These are phyloP conservation scores for Starmerella bacillaris DNA, from an alignment of 805 yeast species.

Conservation along the genomic window DNA sequence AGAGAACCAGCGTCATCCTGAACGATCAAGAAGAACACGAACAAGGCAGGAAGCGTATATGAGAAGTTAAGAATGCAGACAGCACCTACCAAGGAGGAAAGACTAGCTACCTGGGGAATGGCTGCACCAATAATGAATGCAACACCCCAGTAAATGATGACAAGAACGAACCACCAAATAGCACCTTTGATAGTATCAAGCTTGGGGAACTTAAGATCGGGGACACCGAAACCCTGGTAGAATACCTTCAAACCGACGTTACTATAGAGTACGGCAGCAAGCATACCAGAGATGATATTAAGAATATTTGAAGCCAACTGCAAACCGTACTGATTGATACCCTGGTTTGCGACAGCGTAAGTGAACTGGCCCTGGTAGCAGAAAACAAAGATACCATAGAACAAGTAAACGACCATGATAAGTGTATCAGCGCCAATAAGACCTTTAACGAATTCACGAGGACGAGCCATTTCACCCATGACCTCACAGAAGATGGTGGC, in stretches of 20 bases:
- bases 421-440: conserved; percentile 28
- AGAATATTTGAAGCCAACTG: conserved; percentile 26
- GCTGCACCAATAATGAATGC: conserved; percentile 31
- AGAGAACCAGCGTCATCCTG: conserved; percentile 8
- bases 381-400: conserved; percentile 30
- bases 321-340: conserved; percentile 22
- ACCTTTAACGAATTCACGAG: conserved; percentile 34
- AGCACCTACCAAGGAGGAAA: conserved; percentile 28
- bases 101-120: conserved; percentile 28
- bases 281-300: conserved; percentile 25
- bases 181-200: conserved; percentile 24
- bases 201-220: conserved; percentile 22
- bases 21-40: conserved; percentile 7
- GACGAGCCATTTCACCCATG: conserved; percentile 32
- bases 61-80: conserved; percentile 31
- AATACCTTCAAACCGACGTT: conserved; percentile 32
- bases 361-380: conserved; percentile 30
- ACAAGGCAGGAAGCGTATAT: conserved; percentile 28
- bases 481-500: conserved; percentile 33
- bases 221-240: conserved; percentile 26
- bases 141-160: conserved; percentile 28
- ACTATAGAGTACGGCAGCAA: conserved; percentile 32
- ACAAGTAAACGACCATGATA: conserved; percentile 26
- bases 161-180: conserved; percentile 24
- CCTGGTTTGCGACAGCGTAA: conserved; percentile 26